A percentile compares a stretch with the other conserved stretches of the same genome.
These are phyloP conservation scores for Chlamydomonas urium DNA, from an alignment of 139 green algal genomes.

Conservation along the genomic window DNA sequence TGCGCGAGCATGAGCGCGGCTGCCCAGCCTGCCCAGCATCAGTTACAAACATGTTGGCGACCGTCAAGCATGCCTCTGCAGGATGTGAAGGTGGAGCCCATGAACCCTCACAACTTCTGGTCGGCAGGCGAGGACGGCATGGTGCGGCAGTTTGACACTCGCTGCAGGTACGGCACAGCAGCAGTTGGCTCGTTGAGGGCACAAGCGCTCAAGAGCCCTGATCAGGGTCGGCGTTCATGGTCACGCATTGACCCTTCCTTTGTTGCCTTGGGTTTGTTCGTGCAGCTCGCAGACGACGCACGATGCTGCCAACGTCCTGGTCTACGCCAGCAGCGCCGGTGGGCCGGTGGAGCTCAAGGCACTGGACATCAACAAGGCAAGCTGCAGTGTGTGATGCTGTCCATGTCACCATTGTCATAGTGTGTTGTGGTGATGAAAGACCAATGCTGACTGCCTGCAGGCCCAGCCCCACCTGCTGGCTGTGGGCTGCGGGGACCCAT, in stretches of 20 bases:
- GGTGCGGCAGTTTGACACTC: slow-evolving; percentile 70
- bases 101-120: slow-evolving; percentile 83
- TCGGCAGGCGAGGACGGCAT: slow-evolving; percentile 75
- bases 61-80: too few species aligned
- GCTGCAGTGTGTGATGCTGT: too few species aligned
- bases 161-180: neutral
- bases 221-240: too few species aligned
- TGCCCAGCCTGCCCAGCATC: neutral
- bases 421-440: too few species aligned
- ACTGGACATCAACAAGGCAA: slow-evolving; percentile 65
- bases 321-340: slow-evolving; percentile 14
- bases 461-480: slow-evolving; percentile 62
- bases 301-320: slow-evolving; percentile 50
- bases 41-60: too few species aligned
- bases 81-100: slow-evolving; percentile 69
- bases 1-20: neutral
- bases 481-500: slow-evolving; percentile 60
- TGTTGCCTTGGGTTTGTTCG: neutral
- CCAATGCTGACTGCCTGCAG: too few species aligned
- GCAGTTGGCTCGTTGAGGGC: too few species aligned
- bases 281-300: slow-evolving; percentile 33
- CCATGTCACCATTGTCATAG: too few species aligned
- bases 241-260: too few species aligned
- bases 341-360: slow-evolving; percentile 17
- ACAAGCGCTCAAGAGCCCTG: too few species aligned